phyloP scores from a whole-genome alignment of 1,139 yeast genomes.

The Debaryomycetaceae sp. region DNA sequence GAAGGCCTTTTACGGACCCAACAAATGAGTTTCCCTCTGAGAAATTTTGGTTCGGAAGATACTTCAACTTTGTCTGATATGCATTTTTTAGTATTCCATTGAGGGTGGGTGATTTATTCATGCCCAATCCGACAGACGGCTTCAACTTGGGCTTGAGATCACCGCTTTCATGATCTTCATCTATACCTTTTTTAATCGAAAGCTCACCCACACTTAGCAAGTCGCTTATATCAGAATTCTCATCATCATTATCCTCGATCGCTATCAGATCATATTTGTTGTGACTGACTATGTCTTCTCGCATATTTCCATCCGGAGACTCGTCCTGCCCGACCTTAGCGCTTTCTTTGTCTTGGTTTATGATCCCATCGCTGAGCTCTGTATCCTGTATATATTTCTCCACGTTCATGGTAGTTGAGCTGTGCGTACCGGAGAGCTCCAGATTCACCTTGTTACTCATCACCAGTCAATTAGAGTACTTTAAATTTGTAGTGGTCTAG shows the following conservation, averaged over 20 bases:
- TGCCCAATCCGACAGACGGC: background rate
- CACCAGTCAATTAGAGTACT: background rate
- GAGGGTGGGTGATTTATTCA: background rate
- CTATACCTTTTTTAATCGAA: background rate
- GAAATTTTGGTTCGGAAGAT: conserved; percentile 34
- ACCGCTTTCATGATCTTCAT: background rate
- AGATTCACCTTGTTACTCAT: conserved; percentile 11
- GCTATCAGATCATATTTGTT: no score
- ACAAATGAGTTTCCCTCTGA: conserved; percentile 13
- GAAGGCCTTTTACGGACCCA: conserved; percentile 11
- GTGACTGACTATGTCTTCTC: background rate
- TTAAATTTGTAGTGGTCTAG: background rate
- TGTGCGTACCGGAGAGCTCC: conserved; percentile 20
- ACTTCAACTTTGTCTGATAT: conserved; percentile 34
- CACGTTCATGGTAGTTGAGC: conserved; percentile 22
- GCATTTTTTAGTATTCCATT: conserved; percentile 6
- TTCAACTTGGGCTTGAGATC: background rate
- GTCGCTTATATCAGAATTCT: background rate
- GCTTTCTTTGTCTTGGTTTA: conserved; percentile 1
- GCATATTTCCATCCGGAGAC: background rate
- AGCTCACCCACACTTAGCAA: background rate
- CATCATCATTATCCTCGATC: background rate
- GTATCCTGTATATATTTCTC: conserved; percentile 23
- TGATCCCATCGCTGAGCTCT: conserved; percentile 19
- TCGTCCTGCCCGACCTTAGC: background rate